Conservation (phyloP, 768 basidiomycete species). For the Kwoniella sp. region DNA sequence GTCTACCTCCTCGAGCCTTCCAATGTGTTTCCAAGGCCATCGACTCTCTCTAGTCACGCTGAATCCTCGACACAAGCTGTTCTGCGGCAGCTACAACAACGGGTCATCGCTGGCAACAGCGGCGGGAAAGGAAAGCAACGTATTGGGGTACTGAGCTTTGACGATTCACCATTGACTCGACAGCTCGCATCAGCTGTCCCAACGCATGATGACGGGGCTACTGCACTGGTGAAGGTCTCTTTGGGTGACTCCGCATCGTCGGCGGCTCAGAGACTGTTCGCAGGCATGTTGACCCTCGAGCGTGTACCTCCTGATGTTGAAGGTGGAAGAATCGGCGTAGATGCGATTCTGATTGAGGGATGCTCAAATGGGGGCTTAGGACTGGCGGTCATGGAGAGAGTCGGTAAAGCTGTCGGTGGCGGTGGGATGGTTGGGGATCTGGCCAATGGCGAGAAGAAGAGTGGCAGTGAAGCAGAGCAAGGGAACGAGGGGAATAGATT, state of each 20-base stretch:
- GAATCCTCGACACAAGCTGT: conserved; percentile 26
- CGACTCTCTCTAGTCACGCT: conserved; percentile 55
- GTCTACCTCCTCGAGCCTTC: conserved; percentile 67
- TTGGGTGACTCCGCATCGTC: conserved; percentile 59
- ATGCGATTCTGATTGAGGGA: conserved; percentile 83
- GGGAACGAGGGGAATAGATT: conserved; percentile 30
- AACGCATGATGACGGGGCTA: conserved; percentile 1
- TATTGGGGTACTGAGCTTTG: conserved; percentile 45
- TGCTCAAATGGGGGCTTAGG: conserved; percentile 79
- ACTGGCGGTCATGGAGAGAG: conserved; percentile 90
- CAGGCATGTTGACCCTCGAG: conserved; percentile 81
- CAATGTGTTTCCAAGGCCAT: conserved; percentile 57
- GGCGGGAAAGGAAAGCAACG: conserved; percentile 10
- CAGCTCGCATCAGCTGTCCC: conserved; percentile 4
- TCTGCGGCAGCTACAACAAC: conserved; percentile 10
- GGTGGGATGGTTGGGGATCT: conserved; percentile 41
- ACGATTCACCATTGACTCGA: conserved; percentile 35
- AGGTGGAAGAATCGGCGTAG: conserved; percentile 61
- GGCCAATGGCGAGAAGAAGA: conserved; percentile 16
- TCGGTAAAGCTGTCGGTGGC: conserved; percentile 82
- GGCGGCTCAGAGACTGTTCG: conserved; percentile 80
- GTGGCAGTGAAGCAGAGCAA: neutral
- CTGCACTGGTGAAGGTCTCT: conserved; percentile 34
- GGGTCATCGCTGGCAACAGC: neutral
- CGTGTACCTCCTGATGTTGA: neutral